Conservation (phyloP, 2,329 filamentous ascomycete species). For the Penicillium sp. region DNA sequence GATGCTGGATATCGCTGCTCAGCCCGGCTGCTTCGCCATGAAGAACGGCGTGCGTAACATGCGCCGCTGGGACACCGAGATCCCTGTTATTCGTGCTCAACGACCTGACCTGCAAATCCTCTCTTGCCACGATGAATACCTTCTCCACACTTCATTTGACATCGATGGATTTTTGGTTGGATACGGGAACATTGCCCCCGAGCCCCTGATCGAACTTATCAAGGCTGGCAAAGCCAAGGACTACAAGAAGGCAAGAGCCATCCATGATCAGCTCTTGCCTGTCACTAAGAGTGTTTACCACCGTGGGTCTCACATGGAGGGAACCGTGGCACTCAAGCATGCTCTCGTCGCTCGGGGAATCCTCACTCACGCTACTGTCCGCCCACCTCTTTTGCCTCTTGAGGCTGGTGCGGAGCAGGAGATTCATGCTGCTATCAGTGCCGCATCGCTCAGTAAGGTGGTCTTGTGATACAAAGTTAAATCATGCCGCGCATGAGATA, state of each 20-base stretch:
- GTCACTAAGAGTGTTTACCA: constrained; percentile 49
- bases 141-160: constrained; percentile 46
- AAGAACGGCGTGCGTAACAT: constrained; percentile 52
- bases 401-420: constrained; percentile 13
- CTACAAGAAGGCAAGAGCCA: constrained; percentile 41
- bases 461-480: constrained; percentile 24
- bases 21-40: constrained; percentile 48
- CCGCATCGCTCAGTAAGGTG: constrained; percentile 10
- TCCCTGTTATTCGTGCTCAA: constrained; percentile 44
- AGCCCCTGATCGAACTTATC: constrained; percentile 45
- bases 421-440: constrained; percentile 13
- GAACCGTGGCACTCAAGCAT: constrained; percentile 47
- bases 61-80: constrained; percentile 50
- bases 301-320: constrained; percentile 49
- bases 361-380: constrained; percentile 43
- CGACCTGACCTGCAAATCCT: constrained; percentile 45
- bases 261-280: constrained; percentile 46
- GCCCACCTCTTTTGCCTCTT: constrained; percentile 40
- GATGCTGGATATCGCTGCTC: constrained; percentile 46
- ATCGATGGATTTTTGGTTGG: constrained; percentile 49
- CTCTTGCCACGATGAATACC: constrained; percentile 48
- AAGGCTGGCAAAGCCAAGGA: constrained; percentile 45
- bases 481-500: constrained; percentile 9
- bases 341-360: constrained; percentile 46
- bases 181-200: constrained; percentile 47